Evolutionary conservation across 306 rosid species (phyloP).

Genomic region (Carpinus viminea): DNA sequence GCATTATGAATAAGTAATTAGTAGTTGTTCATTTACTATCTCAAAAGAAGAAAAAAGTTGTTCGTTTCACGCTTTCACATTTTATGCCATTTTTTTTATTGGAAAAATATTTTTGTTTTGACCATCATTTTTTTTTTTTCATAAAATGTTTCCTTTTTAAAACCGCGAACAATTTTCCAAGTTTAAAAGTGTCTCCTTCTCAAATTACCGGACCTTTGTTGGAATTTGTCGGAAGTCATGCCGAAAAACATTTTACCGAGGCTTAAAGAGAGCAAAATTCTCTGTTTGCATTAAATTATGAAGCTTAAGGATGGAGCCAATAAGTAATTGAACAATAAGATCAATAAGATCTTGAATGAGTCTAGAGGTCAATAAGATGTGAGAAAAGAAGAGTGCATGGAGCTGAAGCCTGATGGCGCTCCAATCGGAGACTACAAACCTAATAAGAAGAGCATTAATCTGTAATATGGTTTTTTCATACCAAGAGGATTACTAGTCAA

Average conservation of each 20-base stretch:
- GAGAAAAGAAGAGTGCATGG: neutral
- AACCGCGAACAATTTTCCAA: no score
- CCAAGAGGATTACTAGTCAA: constrained; percentile 13
- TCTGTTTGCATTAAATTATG: neutral
- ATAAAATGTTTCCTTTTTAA: no score
- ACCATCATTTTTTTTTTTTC: no score
- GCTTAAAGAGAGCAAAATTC: neutral
- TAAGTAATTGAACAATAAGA: neutral
- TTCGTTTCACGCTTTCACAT: no score
- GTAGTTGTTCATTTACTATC: no score
- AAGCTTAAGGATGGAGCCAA: neutral
- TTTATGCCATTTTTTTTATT: no score
- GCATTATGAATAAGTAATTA: neutral
- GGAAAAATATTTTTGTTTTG: no score
- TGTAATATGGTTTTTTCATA: neutral
- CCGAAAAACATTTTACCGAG: no score
- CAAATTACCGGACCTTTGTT: no score
- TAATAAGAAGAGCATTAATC: neutral
- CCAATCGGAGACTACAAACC: neutral
- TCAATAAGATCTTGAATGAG: neutral
- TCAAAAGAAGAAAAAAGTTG: no score
- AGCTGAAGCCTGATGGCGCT: neutral
- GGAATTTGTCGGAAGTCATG: no score
- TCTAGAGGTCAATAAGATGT: neutral
- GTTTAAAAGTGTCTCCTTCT: no score